Evolutionary conservation across 805 yeast genomes (phyloP), one percentile per base, ranked within the genome.

Genomic region (Nakazawaea ishiwadae): DNA sequence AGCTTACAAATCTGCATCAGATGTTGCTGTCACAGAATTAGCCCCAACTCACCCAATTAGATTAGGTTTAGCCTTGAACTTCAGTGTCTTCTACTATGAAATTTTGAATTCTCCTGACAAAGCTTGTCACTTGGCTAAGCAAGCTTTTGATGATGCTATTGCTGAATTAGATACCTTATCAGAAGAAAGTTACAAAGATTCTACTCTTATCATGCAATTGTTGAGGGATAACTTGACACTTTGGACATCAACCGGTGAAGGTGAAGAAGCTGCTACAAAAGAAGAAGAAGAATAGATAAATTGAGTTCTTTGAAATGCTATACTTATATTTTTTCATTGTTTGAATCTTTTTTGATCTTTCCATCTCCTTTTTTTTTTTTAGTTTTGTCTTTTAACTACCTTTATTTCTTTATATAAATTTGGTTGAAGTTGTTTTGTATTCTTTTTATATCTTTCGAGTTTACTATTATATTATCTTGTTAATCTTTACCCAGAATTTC

Each of bases 21-120:
- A 90, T 59, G 95, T 91, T 60, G 99, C 98, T 49, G 91, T 86
- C 48, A 87, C 96, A 44, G 96, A 89, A 68, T 78, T 91, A 65
- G 95, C 97, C 48, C 97, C 99, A 66, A 93, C 99, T 51, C 98
- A 91, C 65, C 99, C 98, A 66, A 89, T 93, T 68, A 83, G 99
- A 71, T 77, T 91, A 63, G 99, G 99, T 56, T 80, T 91, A 67
- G 99, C 99, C 49, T 81, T 91, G 67, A 91, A 91, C 73, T 91
- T 93, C 75, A 88, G 96, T 42, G 99, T 91, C 48, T 91, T 91
- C 73, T 93, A 91, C 79, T 91, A 91, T 65, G 99, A 91, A 75
- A 95, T 93, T 62, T 84, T 90, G 69, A 90, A 91, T 71, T 86
- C 96, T 46, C 98, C 99, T 58, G 97, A 91, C 66, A 87, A 95